Conservation (phyloP, 2,329 filamentous ascomycete genomes). For the Pseudogymnoascus sp. region DNA sequence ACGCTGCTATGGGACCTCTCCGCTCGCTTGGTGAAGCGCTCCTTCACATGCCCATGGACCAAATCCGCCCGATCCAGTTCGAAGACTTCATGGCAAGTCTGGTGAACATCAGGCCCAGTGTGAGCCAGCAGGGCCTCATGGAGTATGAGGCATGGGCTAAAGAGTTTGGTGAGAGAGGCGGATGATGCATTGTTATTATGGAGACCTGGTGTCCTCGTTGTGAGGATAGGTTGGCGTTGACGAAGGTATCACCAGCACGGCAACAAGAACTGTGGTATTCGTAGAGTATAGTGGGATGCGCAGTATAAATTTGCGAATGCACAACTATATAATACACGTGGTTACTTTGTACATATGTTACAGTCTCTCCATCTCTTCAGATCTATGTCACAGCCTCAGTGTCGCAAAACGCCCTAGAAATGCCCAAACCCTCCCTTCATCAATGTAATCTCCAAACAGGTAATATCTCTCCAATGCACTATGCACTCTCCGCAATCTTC, state of each 20-base stretch:
- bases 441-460: background rate
- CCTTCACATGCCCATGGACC: constrained; percentile 84
- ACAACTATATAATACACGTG: constrained; percentile 5
- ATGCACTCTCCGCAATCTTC: constrained; percentile 23
- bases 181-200: constrained; percentile 37
- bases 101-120: constrained; percentile 77
- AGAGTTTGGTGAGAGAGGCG: constrained; percentile 87
- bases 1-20: constrained; percentile 94
- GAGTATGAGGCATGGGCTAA: constrained; percentile 91
- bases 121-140: constrained; percentile 74
- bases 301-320: constrained; percentile 4
- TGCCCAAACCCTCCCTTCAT: background rate
- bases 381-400: background rate
- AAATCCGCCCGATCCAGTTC: constrained; percentile 80
- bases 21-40: constrained; percentile 83
- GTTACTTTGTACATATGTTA: constrained; percentile 6
- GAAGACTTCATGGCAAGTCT: constrained; percentile 80
- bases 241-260: background rate
- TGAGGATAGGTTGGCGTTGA: background rate
- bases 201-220: background rate
- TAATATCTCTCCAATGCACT: background rate
- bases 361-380: background rate
- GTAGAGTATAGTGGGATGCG: constrained; percentile 6
- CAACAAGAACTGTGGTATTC: background rate
- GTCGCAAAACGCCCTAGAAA: background rate